Conservation (phyloP, 2,329 filamentous ascomycete species). For the Gaeumannomyces tritici region DNA sequence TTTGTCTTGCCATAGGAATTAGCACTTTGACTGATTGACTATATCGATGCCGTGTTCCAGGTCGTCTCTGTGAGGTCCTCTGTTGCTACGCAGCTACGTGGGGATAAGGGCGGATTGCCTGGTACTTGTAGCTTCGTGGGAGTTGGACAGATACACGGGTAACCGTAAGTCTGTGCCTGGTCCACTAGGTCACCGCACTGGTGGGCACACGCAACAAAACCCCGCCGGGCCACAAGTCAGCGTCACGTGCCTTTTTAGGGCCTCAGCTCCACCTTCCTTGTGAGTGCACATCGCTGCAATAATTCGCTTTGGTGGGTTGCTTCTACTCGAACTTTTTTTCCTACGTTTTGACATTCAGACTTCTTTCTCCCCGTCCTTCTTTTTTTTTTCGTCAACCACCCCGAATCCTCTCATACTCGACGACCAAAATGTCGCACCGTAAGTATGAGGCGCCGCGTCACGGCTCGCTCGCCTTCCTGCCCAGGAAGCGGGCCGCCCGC, state of each 20-base stretch:
- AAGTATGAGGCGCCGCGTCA: conserved; percentile 82
- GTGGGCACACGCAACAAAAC: background rate
- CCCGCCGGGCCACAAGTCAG: too few species aligned
- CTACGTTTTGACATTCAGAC: background rate
- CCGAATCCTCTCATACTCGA: background rate
- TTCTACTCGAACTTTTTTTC: background rate
- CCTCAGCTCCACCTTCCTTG: background rate
- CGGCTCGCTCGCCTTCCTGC: conserved; percentile 82
- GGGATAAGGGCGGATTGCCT: too few species aligned
- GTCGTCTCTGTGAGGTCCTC: too few species aligned
- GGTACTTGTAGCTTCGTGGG: too few species aligned
- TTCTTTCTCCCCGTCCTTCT: background rate
- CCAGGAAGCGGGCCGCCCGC: conserved; percentile 84
- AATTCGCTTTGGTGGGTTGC: background rate
- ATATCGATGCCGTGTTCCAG: too few species aligned
- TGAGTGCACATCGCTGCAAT: background rate
- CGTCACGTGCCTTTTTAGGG: background rate
- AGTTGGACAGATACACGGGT: too few species aligned
- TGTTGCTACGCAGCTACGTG: too few species aligned
- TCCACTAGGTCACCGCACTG: background rate
- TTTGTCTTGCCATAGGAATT: too few species aligned
- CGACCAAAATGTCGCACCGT: conserved; percentile 34
- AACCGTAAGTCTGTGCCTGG: too few species aligned
- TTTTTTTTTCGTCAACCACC: background rate
- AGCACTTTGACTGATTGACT: too few species aligned